Percentiles rank a stretch among this genome's conserved stretches.
phyloP scores from a whole-genome alignment of 2,329 filamentous ascomycete genomes.

The Metarhizium anisopliae region DNA sequence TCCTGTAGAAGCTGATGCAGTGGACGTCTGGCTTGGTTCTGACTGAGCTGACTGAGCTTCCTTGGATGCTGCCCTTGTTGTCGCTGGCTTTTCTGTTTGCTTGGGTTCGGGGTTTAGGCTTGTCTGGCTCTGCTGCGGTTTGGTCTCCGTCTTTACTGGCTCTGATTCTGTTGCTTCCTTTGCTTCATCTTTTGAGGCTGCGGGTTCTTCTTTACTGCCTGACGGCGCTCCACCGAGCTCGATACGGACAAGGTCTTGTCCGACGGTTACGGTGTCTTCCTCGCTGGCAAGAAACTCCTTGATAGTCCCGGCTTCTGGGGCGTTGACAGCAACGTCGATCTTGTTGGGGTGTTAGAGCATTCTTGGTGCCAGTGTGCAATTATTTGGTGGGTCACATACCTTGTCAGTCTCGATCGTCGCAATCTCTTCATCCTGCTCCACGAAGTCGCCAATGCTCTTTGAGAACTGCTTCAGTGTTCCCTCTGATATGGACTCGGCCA shows the following conservation, averaged over 20 bases:
- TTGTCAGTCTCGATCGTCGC: slow-evolving; percentile 99
- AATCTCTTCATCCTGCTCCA: slow-evolving; percentile 94
- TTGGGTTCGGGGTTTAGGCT: slow-evolving; percentile 25
- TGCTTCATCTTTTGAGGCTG: slow-evolving; percentile 17
- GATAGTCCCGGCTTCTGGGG: slow-evolving; percentile 80
- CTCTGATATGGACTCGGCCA: slow-evolving; percentile 98
- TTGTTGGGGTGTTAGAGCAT: slow-evolving; percentile 22
- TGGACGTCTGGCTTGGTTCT: slow-evolving; percentile 9
- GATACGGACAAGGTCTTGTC: slow-evolving; percentile 80
- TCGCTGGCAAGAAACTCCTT: slow-evolving; percentile 87
- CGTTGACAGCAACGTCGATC: slow-evolving; percentile 97
- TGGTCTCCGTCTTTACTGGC: slow-evolving; percentile 8
- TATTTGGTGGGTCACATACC: slow-evolving; percentile 37
- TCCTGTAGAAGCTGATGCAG: slow-evolving; percentile 37
- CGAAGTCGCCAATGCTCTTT: slow-evolving; percentile 85
- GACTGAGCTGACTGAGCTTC: slow-evolving; percentile 15
- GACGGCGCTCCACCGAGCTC: slow-evolving; percentile 60
- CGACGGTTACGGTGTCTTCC: slow-evolving; percentile 91
- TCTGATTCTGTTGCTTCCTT: slow-evolving; percentile 15
- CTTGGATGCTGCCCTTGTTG: slow-evolving; percentile 18
- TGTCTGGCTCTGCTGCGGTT: slow-evolving; percentile 16
- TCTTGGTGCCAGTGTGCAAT: background rate
- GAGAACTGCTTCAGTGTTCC: slow-evolving; percentile 93
- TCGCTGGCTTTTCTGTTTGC: slow-evolving; percentile 19
- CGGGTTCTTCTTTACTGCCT: slow-evolving; percentile 28